phyloP scores from a whole-genome alignment of 2,329 filamentous ascomycete genomes.

The Daldinia eschscholtzii region DNA sequence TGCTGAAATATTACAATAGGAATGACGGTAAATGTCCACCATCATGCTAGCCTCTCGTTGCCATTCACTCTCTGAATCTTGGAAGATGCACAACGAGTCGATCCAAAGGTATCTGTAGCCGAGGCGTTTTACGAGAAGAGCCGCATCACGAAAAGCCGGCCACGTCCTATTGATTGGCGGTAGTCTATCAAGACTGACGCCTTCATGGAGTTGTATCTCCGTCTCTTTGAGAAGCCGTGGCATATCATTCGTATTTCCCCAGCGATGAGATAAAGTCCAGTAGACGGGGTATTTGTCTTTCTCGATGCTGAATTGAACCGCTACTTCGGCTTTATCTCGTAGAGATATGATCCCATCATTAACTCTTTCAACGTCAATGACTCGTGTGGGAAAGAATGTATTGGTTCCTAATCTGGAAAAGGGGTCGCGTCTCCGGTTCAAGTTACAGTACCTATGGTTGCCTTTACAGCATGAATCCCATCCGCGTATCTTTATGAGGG shows the following conservation, averaged over 20 bases:
- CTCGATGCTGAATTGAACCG: neutral
- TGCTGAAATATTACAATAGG: conserved; percentile 1
- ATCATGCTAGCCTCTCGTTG: neutral
- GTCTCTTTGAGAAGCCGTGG: conserved; percentile 9
- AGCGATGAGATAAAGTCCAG: conserved; percentile 25
- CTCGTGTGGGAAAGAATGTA: neutral
- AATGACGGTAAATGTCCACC: conserved; percentile 1
- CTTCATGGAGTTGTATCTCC: conserved; percentile 6
- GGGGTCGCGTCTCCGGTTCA: neutral
- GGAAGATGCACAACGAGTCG: neutral
- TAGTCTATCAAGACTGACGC: neutral
- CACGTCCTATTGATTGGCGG: neutral
- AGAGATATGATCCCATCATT: neutral
- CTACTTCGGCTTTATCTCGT: neutral
- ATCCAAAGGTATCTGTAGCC: conserved; percentile 4
- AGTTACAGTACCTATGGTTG: neutral
- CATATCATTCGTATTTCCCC: conserved; percentile 9
- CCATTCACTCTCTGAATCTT: neutral
- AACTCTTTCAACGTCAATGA: neutral
- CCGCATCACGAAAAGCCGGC: conserved; percentile 5
- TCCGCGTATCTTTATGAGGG: neutral
- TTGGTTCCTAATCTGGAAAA: neutral
- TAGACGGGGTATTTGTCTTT: conserved; percentile 4
- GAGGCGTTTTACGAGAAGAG: neutral
- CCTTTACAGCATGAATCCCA: neutral